Evolutionary conservation across 331 rosid species (phyloP).

Genomic region (Saraca asoca): DNA sequence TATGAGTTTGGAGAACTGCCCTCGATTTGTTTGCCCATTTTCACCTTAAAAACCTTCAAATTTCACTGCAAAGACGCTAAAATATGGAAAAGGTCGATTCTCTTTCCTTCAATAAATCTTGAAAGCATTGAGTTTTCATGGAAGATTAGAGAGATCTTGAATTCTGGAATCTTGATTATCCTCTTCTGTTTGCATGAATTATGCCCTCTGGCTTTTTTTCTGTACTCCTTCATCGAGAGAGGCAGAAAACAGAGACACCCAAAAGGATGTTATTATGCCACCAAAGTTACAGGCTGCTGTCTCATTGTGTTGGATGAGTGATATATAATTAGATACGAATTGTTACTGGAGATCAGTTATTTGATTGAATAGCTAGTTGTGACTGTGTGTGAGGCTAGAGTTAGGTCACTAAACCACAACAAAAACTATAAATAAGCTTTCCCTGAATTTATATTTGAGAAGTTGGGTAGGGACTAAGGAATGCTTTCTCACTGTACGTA

Average conservation of each 20-base stretch:
- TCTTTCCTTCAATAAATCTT: neutral
- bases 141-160: neutral
- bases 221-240: neutral
- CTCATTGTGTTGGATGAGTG: neutral
- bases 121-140: neutral
- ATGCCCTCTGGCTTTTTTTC: neutral
- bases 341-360: neutral
- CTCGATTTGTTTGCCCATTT: neutral
- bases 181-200: neutral
- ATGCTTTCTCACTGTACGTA: no score
- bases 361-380: neutral
- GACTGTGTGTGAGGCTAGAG: neutral
- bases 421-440: no score
- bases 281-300: neutral
- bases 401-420: neutral
- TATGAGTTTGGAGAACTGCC: constrained; percentile 2
- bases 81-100: neutral
- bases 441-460: no score
- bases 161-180: constrained; percentile 16
- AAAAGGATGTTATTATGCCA: neutral
- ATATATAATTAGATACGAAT: neutral
- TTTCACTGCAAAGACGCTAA: neutral
- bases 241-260: neutral
- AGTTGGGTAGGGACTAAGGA: no score
- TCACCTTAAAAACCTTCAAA: neutral